Base-by-base conservation (phyloP, 2,329 filamentous ascomycete species). In the Fusarium liriodendri region DNA sequence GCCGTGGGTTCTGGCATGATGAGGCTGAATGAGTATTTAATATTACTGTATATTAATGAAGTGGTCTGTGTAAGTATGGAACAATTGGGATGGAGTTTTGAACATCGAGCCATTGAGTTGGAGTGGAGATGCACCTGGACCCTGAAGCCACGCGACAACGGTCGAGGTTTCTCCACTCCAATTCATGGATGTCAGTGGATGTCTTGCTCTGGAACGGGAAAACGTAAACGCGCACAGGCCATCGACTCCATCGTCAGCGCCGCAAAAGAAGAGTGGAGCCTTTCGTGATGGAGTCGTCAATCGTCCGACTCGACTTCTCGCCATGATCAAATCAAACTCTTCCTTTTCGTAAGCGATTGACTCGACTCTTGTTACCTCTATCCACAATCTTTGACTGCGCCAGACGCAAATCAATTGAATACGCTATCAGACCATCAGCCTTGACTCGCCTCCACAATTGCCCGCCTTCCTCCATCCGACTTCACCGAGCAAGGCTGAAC, bases 191-290 rank as follows among this genome's bases (percentile, higher is more conserved):
- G 37, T 40, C 37, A 40, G 18, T 42, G 5, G 27, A 50, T 50
- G 47, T 32, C 47, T 52, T 4, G 40, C 3, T 42, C 58, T 61
- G 58, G 54, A 52, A 63, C 70, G 72, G 72, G 62, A 75, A 75
- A 74, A 69, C 58, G 66, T 75, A 73, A 75, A 75, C 70, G 72
- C 72, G 72, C 72, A 73, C 66, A 54, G 62, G 61, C 66, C 69
- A 70, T 63, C 27, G 22, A 22, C 52, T 37, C 22, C 45, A 50
- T 38, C 64, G 32, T 37, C 47, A 62, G 45, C 55, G 33, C 52
- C 32, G 66, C 22, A 47, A 6, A 47, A 25, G 16, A 27, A 63
- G 67, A 64, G 66, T 66, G 69, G 69, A 27, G 20, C 25, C 37
- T 10, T 35, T 35, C 32, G 45, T 45, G 62, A 75, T 73, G 66